Evolutionary conservation across 2,329 filamentous ascomycete species (phyloP).

Genomic region (Diplodia seriata): DNA sequence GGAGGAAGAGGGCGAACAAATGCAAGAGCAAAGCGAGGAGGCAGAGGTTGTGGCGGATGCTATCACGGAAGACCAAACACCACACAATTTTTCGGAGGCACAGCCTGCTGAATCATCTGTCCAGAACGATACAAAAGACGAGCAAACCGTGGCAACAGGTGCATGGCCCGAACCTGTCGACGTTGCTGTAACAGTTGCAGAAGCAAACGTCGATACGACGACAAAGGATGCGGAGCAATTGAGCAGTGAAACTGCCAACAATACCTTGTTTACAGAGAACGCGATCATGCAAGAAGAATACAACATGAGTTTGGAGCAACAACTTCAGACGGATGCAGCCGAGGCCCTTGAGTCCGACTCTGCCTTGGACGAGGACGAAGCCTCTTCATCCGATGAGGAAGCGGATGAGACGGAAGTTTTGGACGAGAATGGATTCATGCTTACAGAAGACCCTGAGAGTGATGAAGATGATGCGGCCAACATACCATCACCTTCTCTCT

Average conservation of each 20-base stretch:
- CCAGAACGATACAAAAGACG: too few species aligned
- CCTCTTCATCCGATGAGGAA: not conserved
- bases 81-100: not conserved
- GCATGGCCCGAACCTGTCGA: not conserved
- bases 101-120: not conserved
- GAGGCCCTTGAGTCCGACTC: not conserved
- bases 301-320: not conserved
- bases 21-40: not conserved
- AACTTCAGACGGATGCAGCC: slow-evolving; percentile 3
- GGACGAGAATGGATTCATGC: slow-evolving; percentile 6
- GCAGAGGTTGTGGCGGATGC: not conserved
- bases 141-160: not conserved
- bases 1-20: not conserved
- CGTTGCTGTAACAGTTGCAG: not conserved
- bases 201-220: not conserved
- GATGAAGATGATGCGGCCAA: slow-evolving; percentile 1
- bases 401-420: slow-evolving; percentile 19
- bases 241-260: too few species aligned
- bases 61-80: not conserved
- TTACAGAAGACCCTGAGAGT: slow-evolving; percentile 16
- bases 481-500: slow-evolving; percentile 30
- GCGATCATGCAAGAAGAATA: not conserved
- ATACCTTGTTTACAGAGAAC: not conserved
- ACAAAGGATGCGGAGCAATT: not conserved
- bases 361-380: slow-evolving; percentile 10